Evolutionary conservation across 768 basidiomycete species (phyloP).

Genomic region (Phaffia australis): DNA sequence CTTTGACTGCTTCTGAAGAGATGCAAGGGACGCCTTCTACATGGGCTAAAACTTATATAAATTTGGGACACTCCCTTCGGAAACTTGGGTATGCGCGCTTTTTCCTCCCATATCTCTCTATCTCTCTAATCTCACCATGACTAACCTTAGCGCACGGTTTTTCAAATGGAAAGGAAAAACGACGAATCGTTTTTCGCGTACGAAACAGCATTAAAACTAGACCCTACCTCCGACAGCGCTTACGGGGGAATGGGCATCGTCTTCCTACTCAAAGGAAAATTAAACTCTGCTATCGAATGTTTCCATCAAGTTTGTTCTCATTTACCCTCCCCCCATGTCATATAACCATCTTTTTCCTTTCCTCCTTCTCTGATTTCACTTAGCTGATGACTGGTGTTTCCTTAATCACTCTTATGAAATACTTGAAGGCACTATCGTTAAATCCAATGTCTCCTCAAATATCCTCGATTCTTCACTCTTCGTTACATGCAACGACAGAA

Average conservation of each 20-base stretch:
- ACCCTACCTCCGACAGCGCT: slow-evolving; percentile 70
- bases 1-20: slow-evolving; percentile 69
- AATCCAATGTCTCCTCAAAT: too few species aligned
- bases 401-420: too few species aligned
- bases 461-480: too few species aligned
- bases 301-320: slow-evolving; percentile 69
- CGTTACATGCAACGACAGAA: too few species aligned
- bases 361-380: too few species aligned
- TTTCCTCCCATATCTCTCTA: too few species aligned
- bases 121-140: not conserved
- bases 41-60: slow-evolving; percentile 84
- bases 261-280: slow-evolving; percentile 58
- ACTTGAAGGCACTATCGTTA: too few species aligned
- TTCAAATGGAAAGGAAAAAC: slow-evolving; percentile 37
- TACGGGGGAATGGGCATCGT: slow-evolving; percentile 85
- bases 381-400: too few species aligned
- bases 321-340: not conserved
- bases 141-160: slow-evolving; percentile 36
- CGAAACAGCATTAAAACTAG: slow-evolving; percentile 68
- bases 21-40: slow-evolving; percentile 73
- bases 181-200: slow-evolving; percentile 65
- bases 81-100: slow-evolving; percentile 57
- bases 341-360: not conserved
- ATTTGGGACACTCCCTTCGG: slow-evolving; percentile 79
- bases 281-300: slow-evolving; percentile 70